Evolutionary conservation across 2,329 filamentous ascomycete species (phyloP).

Genomic region (Cladosporium colombiae): DNA sequence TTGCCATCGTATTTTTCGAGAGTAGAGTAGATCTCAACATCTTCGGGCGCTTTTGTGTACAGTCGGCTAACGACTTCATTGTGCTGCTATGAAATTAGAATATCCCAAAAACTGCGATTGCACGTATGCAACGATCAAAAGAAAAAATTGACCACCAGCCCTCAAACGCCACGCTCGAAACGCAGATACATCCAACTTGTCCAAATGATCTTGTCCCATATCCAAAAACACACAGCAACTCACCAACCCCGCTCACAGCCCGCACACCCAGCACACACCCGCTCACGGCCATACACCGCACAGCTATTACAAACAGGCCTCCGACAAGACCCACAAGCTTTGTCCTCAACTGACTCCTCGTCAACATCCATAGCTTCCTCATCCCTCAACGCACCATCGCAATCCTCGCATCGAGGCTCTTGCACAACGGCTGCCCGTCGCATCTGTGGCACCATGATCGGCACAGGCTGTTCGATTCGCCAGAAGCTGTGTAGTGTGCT

Average conservation of each 20-base stretch:
- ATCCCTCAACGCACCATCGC: constrained; percentile 40
- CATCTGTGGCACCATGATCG: constrained; percentile 20
- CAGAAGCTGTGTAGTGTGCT: constrained; percentile 52
- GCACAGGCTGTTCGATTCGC: constrained; percentile 40
- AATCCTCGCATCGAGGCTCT: constrained; percentile 46
- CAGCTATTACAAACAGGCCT: constrained; percentile 46
- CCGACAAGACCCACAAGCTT: constrained; percentile 42
- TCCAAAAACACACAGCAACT: background rate
- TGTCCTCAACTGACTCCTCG: constrained; percentile 32
- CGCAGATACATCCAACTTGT: background rate
- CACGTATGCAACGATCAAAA: background rate
- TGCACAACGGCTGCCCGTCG: constrained; percentile 6
- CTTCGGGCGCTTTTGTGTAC: background rate
- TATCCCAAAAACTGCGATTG: background rate
- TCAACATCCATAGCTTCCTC: constrained; percentile 42
- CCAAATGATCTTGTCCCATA: background rate
- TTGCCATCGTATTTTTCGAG: too few relatives aligned
- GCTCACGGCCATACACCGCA: constrained; percentile 40
- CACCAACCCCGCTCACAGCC: constrained; percentile 19
- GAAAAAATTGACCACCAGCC: background rate
- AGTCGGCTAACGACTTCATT: background rate
- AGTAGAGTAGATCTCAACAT: background rate
- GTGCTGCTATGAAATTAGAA: background rate
- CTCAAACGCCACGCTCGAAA: background rate
- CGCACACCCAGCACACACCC: constrained; percentile 47